These are phyloP conservation scores for Suillus tomentosus DNA, from an alignment of 768 basidiomycete genomes.

Conservation along the genomic window DNA sequence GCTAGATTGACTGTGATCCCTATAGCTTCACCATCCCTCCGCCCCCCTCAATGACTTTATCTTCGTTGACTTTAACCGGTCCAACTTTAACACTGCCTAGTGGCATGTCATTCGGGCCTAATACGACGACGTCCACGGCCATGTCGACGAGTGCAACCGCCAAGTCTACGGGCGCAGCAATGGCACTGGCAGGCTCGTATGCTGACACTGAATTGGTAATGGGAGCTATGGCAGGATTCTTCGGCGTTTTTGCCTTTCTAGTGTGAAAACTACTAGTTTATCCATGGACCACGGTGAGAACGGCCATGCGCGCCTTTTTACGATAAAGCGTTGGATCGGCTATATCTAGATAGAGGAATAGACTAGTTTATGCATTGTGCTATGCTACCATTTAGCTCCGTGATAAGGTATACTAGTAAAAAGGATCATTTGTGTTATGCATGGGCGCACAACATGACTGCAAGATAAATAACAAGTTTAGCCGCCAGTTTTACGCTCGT, in stretches of 20 bases:
- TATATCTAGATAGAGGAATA: background rate
- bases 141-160: background rate
- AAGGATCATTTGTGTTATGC: background rate
- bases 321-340: background rate
- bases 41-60: background rate
- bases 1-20: background rate
- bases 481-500: background rate
- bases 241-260: slow-evolving; percentile 4
- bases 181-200: slow-evolving; percentile 1
- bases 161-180: slow-evolving; percentile 3
- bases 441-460: no score
- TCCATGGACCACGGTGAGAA: background rate
- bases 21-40: background rate
- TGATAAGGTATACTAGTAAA: background rate
- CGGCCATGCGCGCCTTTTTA: background rate
- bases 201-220: slow-evolving; percentile 6
- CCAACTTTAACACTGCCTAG: background rate
- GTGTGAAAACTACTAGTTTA: background rate
- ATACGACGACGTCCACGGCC: background rate
- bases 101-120: background rate
- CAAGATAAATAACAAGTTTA: background rate
- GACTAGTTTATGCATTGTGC: background rate
- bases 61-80: background rate
- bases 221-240: slow-evolving; percentile 10
- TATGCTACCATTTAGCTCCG: slow-evolving; percentile 5